Base-by-base conservation (phyloP, 2,329 filamentous ascomycete genomes). In the Rhinocladiella similis region DNA sequence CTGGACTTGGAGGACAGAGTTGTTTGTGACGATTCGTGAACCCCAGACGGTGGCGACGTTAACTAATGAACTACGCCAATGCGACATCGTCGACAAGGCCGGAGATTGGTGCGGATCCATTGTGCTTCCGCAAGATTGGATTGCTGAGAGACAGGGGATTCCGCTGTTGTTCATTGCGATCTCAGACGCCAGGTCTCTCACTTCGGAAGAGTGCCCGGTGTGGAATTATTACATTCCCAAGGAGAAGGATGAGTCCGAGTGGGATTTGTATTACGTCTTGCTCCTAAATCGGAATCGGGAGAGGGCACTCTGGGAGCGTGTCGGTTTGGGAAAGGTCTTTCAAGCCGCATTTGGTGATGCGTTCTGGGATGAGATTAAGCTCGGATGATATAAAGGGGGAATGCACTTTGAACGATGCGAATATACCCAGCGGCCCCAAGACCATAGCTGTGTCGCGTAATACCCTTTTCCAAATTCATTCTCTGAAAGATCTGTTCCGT, bases 181-280 rank as follows among this genome's bases (percentile, higher is more conserved):
- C 10, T 72, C 68, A 0, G 68, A 73, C 2, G 70, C 72, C 3
- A 71, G 70, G 53, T 47, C 49, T 0, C 73, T 75, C 51, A 66
- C 68, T 3, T 27, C 56, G 3, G 65, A 67, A 0, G 71, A 73
- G 59, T 69, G 60, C 42, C 54, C 57, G 7, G 61, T 48, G n/a
- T 73, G 71, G 70, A 71, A 64, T 2, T 71, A 71, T 54, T 73
- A 71, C 39, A 65, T 72, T 6, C 69, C 70, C 14, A 66, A 68
- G 47, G 68, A 71, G 53, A 55, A 66, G 13, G 60, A 69, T 13
- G 57, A 71, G 54, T 66, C 62, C 10, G 65, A 70, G 49, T 73
- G 70, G 70, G 65, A 70, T 53, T 12, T 73, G 25, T 72, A 64
- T 47, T 71, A 67, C 45, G 71, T 71, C 10, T 53, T 73, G 39